phyloP scores from a whole-genome alignment of 2,329 filamentous ascomycete species.

The Colletotrichum spinosum region DNA sequence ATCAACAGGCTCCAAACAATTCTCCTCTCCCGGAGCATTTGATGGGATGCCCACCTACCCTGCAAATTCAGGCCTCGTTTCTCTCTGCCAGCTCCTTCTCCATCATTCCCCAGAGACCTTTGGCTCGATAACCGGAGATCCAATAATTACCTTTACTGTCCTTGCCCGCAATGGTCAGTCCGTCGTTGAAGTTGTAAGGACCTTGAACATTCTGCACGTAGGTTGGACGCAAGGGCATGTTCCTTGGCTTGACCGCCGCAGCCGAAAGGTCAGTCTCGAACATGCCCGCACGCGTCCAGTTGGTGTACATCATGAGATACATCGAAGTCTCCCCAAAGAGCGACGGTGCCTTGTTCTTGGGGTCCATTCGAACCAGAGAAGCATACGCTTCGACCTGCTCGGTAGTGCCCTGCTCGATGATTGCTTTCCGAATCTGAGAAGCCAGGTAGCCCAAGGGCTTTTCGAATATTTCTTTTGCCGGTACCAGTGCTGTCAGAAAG shows the following conservation, averaged over 20 bases:
- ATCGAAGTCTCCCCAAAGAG: conserved; percentile 47
- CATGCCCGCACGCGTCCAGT: conserved; percentile 47
- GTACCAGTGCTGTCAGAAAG: background rate
- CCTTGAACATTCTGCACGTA: conserved; percentile 33
- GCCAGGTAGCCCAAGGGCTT: conserved; percentile 6
- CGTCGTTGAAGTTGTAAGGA: conserved; percentile 38
- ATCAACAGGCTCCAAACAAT: fast-evolving
- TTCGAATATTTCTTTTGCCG: background rate
- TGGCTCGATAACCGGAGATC: conserved; percentile 40
- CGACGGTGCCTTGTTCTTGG: conserved; percentile 42
- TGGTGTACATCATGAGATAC: conserved; percentile 46
- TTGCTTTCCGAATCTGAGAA: background rate
- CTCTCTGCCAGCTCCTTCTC: conserved; percentile 14
- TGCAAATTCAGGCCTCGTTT: no score
- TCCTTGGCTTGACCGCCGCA: background rate
- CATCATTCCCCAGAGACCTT: conserved; percentile 41
- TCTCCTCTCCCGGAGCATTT: background rate
- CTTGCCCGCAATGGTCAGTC: conserved; percentile 44
- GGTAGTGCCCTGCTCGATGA: conserved; percentile 3
- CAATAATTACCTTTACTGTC: conserved; percentile 47
- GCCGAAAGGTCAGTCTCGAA: conserved; percentile 41
- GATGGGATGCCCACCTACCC: no score
- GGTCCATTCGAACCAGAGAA: background rate
- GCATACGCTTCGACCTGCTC: conserved; percentile 12
- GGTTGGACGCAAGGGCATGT: conserved; percentile 34